Conservation (phyloP, 768 basidiomycete species). For the Tricholoma matsutake region DNA sequence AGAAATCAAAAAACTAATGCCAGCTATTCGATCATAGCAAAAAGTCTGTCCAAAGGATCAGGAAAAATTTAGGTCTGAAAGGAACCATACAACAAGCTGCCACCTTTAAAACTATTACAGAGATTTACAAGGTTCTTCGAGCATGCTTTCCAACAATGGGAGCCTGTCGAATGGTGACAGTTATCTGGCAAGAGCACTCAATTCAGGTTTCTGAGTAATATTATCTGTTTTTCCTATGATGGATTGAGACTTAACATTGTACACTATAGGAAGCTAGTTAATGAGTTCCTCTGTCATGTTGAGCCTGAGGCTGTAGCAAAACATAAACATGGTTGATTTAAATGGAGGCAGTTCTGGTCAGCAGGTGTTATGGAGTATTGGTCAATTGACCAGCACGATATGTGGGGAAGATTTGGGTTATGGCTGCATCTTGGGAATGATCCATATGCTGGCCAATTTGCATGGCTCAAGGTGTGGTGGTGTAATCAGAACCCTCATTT, state of each 20-base stretch:
- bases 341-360: constrained; percentile 30
- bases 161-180: constrained; percentile 13
- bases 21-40: neutral
- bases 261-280: constrained; percentile 3
- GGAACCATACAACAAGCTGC: constrained; percentile 6
- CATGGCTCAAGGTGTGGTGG: constrained; percentile 34
- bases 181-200: constrained; percentile 10
- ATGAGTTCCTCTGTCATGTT: neutral
- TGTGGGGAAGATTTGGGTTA: constrained; percentile 37
- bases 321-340: constrained; percentile 19
- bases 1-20: neutral
- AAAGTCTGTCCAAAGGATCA: neutral
- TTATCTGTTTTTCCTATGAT: neutral
- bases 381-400: constrained; percentile 41
- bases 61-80: constrained; percentile 2
- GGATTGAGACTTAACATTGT: neutral
- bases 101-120: constrained; percentile 2
- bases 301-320: constrained; percentile 15
- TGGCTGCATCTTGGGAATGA: constrained; percentile 28
- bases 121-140: constrained; percentile 1
- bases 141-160: constrained; percentile 16
- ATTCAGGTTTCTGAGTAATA: constrained; percentile 18
- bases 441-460: constrained; percentile 22
- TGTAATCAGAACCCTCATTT: constrained; percentile 27
- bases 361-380: constrained; percentile 41